A percentile compares a stretch with the other conserved stretches of the same genome.
These are phyloP conservation scores for Colletotrichum sp. DNA, from an alignment of 2,329 filamentous ascomycete species.

Conservation along the genomic window DNA sequence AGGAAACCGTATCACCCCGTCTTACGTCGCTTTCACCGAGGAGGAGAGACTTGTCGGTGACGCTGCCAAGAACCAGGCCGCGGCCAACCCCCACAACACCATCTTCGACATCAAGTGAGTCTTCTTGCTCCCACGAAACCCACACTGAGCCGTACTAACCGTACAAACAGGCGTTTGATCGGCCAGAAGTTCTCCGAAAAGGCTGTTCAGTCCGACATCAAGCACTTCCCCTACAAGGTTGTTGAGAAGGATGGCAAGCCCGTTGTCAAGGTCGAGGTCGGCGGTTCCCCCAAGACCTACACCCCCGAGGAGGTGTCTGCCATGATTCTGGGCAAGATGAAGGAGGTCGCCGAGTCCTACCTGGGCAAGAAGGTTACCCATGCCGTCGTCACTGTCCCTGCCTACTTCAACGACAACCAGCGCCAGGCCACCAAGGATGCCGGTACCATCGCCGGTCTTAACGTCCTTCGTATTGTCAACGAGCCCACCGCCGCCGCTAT, in stretches of 20 bases:
- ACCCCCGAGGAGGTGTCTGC: conserved; percentile 82
- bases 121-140: too few species aligned
- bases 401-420: conserved; percentile 99
- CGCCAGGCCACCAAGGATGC: conserved; percentile 97
- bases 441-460: conserved; percentile 88
- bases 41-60: conserved; percentile 97
- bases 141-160: too few species aligned
- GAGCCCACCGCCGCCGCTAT: conserved; percentile 95
- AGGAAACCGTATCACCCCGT: conserved; percentile 94
- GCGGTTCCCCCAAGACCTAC: conserved; percentile 71
- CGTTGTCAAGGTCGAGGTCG: conserved; percentile 75
- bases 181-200: conserved; percentile 84
- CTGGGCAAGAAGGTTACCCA: conserved; percentile 84
- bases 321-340: conserved; percentile 86
- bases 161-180: conserved; percentile 71
- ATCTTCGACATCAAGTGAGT: conserved; percentile 80
- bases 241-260: conserved; percentile 90
- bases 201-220: conserved; percentile 90
- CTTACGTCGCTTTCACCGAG: conserved; percentile 95
- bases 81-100: conserved; percentile 77
- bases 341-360: conserved; percentile 80
- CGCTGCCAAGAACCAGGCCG: conserved; percentile 95
- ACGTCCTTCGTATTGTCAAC: conserved; percentile 95
- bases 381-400: conserved; percentile 91
- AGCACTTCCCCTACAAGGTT: conserved; percentile 99